Conservation (phyloP, 108 stramenopile genomes). For the Cyclotella kingstonii region DNA sequence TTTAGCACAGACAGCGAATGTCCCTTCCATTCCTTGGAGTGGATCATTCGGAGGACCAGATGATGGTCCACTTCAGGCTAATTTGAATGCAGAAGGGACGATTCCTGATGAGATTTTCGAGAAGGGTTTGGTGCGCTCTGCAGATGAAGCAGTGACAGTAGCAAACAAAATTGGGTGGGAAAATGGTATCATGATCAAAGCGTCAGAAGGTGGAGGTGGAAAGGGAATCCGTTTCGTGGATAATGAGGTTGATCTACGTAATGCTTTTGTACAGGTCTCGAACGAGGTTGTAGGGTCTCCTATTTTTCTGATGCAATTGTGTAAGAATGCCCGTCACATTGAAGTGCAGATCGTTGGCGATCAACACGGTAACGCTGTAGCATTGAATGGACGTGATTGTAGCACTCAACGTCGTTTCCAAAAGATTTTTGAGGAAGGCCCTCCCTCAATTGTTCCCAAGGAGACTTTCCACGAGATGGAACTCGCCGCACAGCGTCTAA, state of each 20-base stretch:
- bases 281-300: conserved; percentile 96
- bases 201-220: conserved; percentile 97
- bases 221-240: conserved; percentile 98
- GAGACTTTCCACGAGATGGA: conserved; percentile 94
- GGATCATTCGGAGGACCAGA: conserved; percentile 88
- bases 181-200: conserved; percentile 97
- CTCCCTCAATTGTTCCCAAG: conserved; percentile 82
- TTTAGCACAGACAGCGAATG: conserved; percentile 92
- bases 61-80: conserved; percentile 90
- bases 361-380: conserved; percentile 95
- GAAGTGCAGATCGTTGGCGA: conserved; percentile 99
- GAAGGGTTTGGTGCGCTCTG: conserved; percentile 85
- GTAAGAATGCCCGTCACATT: conserved; percentile 96
- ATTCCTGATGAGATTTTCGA: conserved; percentile 93
- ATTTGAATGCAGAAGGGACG: conserved; percentile 91
- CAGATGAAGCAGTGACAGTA: conserved; percentile 93
- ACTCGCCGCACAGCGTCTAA: conserved; percentile 91
- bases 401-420: conserved; percentile 98
- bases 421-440: conserved; percentile 99
- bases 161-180: conserved; percentile 94
- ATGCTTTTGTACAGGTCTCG: conserved; percentile 86
- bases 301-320: conserved; percentile 98
- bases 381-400: conserved; percentile 96
- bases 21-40: conserved; percentile 96
- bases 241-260: conserved; percentile 81